Evolutionary conservation across 441 rosid species (phyloP).

Genomic region (Geranium incanum): DNA sequence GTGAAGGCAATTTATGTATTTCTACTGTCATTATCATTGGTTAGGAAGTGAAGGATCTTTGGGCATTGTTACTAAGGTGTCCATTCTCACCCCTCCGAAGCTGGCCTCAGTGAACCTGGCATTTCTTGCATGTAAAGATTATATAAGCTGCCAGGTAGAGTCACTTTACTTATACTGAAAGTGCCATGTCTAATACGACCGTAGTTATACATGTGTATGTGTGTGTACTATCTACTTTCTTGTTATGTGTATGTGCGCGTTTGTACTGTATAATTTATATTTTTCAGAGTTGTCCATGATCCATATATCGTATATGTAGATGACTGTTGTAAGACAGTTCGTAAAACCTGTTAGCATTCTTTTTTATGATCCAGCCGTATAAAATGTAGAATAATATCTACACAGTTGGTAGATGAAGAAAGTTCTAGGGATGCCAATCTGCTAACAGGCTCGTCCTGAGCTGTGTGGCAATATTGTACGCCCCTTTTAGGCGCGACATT

Average conservation of each 20-base stretch:
- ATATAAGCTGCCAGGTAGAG: slow-evolving; percentile 78
- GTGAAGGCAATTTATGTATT: slow-evolving; percentile 11
- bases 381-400: background rate
- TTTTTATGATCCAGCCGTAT: background rate
- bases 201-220: background rate
- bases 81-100: slow-evolving; percentile 77
- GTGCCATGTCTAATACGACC: background rate
- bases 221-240: too few species aligned
- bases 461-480: background rate
- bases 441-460: background rate
- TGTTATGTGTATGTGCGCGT: background rate
- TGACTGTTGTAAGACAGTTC: background rate
- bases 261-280: background rate
- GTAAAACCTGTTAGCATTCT: background rate
- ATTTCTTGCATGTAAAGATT: slow-evolving; percentile 80
- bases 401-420: background rate
- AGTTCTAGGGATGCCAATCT: slow-evolving; percentile 4
- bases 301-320: background rate
- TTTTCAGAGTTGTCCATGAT: background rate
- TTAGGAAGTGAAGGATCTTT: slow-evolving; percentile 93
- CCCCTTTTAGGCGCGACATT: background rate
- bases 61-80: slow-evolving; percentile 90
- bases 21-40: slow-evolving; percentile 15
- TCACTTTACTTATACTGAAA: slow-evolving; percentile 16
- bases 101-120: slow-evolving; percentile 76